Base-by-base conservation (phyloP, 1,284 basidiomycete genomes). In the Fomes fomentarius region DNA sequence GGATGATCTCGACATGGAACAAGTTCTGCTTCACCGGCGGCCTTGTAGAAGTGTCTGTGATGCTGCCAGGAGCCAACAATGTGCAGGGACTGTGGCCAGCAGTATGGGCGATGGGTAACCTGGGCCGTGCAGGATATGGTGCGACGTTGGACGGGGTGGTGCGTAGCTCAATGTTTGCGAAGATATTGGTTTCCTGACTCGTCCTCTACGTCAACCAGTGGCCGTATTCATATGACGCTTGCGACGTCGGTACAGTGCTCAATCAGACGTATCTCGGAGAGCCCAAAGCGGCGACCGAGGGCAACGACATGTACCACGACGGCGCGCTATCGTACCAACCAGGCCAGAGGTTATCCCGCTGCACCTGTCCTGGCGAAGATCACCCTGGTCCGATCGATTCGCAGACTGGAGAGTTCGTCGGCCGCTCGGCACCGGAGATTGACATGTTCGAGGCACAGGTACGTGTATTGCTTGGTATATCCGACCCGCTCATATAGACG, bases 1-100 rank as follows among this genome's bases (percentile, higher is more conserved):
- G 84, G 1, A 76, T 86, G 76, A 71, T 93, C 64, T 74, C 84
- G 26, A 80, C 80, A 17, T 93, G 92, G 92, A 94, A 94, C 70
- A 93, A 97, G 70, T 91, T 97, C 64, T 98, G 96, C 72, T 98
- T 98, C 73, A 94, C 90, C 1, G 93, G 93, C 31, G 91, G 91
- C 19, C 74, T 91, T 55, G 72, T 93, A 41, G 81, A 87, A 63
- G 79, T 81, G 5, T 79, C 81, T 6, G 84, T 94, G n/a, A 82
- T 81, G 12, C 74, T 98, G 12, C 95, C 96, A 0, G 96, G 96
- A 1, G 72, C 73, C 14, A 84, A 80, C 64, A 77, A 76, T 47
- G 59, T 80, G 39, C 40, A 59, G 30, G 84, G 84, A 47, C 70
- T 82, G 52, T 83, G 78, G 78, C 80, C 79, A 33, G 78, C 76